Conservation (phyloP, 2,329 filamentous ascomycete species). For the Microdochium nivale region DNA sequence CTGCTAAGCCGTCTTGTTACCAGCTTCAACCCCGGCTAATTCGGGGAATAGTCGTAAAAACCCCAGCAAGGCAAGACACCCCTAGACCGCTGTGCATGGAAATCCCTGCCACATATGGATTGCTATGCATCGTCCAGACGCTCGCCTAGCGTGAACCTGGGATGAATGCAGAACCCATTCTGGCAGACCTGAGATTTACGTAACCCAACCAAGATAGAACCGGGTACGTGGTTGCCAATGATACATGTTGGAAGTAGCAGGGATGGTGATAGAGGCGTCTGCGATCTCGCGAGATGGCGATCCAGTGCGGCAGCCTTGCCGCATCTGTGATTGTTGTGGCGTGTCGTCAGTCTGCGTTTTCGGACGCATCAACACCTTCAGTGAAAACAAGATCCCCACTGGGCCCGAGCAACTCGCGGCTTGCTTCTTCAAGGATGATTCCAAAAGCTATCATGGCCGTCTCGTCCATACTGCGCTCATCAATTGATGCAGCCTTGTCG, state of each 20-base stretch:
- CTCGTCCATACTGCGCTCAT: slow-evolving; percentile 64
- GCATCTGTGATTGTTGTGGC: background rate
- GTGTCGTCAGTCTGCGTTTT: slow-evolving; percentile 1
- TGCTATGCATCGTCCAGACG: too few relatives aligned
- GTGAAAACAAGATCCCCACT: slow-evolving; percentile 65
- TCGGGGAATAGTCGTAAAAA: too few relatives aligned
- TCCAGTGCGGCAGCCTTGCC: too few relatives aligned
- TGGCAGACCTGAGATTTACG: background rate
- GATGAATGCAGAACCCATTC: background rate
- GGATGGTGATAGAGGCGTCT: background rate
- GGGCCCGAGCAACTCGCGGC: slow-evolving; percentile 49
- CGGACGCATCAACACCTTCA: slow-evolving; percentile 36
- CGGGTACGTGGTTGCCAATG: background rate
- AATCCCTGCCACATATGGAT: too few relatives aligned
- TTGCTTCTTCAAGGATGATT: slow-evolving; percentile 65
- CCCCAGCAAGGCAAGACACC: too few relatives aligned
- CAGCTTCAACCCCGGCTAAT: too few relatives aligned
- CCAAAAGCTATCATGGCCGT: slow-evolving; percentile 69
- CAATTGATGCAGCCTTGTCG: slow-evolving; percentile 15
- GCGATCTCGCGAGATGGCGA: background rate
- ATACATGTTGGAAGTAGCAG: background rate
- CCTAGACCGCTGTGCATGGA: too few relatives aligned
- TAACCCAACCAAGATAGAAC: background rate
- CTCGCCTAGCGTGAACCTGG: too few relatives aligned
- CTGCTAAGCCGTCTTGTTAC: too few relatives aligned